These are phyloP conservation scores for Hansenula lynferdii DNA, from an alignment of 1,139 yeast species.

Conservation along the genomic window DNA sequence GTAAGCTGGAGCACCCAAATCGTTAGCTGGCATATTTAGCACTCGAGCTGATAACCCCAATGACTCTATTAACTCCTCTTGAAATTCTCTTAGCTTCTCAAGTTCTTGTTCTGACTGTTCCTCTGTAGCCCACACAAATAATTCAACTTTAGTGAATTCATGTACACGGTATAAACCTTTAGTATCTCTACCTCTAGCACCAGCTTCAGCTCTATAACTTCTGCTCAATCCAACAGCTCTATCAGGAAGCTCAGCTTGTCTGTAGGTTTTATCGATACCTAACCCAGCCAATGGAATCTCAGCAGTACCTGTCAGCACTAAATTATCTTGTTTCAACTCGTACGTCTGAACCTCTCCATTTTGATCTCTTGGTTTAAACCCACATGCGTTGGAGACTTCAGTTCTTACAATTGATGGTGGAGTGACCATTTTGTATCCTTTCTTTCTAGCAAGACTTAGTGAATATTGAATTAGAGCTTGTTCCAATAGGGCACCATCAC, in stretches of 20 bases:
- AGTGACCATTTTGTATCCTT: constrained; percentile 65
- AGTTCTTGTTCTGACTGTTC: constrained; percentile 45
- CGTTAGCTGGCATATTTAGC: constrained; percentile 84
- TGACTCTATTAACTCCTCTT: constrained; percentile 54
- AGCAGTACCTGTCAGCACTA: constrained; percentile 89
- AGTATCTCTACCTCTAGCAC: constrained; percentile 92
- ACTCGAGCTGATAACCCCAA: constrained; percentile 81
- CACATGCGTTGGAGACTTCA: constrained; percentile 84
- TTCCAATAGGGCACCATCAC: constrained; percentile 86
- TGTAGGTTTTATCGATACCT: constrained; percentile 37
- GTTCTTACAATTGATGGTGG: constrained; percentile 87
- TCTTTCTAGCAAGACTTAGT: constrained; percentile 53
- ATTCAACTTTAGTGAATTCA: constrained; percentile 95
- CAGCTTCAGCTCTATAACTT: constrained; percentile 95
- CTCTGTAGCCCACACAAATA: constrained; percentile 70
- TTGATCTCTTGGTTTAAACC: constrained; percentile 90
- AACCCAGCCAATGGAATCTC: constrained; percentile 92
- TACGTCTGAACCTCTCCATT: constrained; percentile 87
- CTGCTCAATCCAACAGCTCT: constrained; percentile 80
- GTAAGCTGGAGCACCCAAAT: constrained; percentile 90
- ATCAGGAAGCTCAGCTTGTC: constrained; percentile 39
- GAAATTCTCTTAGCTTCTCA: constrained; percentile 61
- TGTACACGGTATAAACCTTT: constrained; percentile 93
- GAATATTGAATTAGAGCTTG: constrained; percentile 86
- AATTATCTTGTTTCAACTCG: constrained; percentile 43